These are phyloP conservation scores for Candida endomychidarum DNA, from an alignment of 805 yeast species.

Conservation along the genomic window DNA sequence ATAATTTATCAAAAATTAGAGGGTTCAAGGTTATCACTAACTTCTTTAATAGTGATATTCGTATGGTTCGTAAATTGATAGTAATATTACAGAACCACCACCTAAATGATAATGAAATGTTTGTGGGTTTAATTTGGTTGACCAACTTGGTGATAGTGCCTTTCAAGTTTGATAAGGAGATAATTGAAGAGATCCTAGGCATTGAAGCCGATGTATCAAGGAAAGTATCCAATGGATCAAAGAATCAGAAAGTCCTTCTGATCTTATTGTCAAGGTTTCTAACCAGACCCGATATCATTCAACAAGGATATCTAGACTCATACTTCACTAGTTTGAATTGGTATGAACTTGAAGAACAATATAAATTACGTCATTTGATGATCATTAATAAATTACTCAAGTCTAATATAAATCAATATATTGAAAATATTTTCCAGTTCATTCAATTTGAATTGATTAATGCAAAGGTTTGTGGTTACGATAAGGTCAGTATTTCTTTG, in stretches of 20 bases:
- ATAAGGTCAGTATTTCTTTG: slow-evolving; percentile 20
- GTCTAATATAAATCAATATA: slow-evolving; percentile 2
- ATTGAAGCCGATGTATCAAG: slow-evolving; percentile 32
- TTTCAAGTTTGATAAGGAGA: slow-evolving; percentile 52
- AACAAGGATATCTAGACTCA: slow-evolving; percentile 13
- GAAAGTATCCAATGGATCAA: slow-evolving; percentile 46
- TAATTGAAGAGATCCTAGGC: slow-evolving; percentile 29
- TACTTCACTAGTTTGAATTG: slow-evolving; percentile 25
- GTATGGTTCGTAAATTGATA: slow-evolving; percentile 40
- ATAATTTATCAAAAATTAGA: slow-evolving; percentile 62
- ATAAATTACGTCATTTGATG: slow-evolving; percentile 40
- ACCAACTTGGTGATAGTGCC: slow-evolving; percentile 72
- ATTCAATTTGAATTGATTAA: slow-evolving; percentile 17
- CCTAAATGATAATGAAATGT: slow-evolving; percentile 21
- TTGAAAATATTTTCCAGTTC: slow-evolving; percentile 1
- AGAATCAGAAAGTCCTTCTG: slow-evolving; percentile 56
- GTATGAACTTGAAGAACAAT: slow-evolving; percentile 7
- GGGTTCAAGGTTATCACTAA: slow-evolving; percentile 61
- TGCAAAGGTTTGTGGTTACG: background rate
- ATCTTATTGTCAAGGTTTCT: slow-evolving; percentile 53
- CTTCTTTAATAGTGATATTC: slow-evolving; percentile 60
- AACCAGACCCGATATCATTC: slow-evolving; percentile 47
- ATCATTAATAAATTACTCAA: slow-evolving; percentile 40
- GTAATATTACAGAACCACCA: slow-evolving; percentile 7
- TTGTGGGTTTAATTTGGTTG: slow-evolving; percentile 66